These are phyloP conservation scores for Parietaria judaica DNA, from an alignment of 306 rosid genomes.

Conservation along the genomic window DNA sequence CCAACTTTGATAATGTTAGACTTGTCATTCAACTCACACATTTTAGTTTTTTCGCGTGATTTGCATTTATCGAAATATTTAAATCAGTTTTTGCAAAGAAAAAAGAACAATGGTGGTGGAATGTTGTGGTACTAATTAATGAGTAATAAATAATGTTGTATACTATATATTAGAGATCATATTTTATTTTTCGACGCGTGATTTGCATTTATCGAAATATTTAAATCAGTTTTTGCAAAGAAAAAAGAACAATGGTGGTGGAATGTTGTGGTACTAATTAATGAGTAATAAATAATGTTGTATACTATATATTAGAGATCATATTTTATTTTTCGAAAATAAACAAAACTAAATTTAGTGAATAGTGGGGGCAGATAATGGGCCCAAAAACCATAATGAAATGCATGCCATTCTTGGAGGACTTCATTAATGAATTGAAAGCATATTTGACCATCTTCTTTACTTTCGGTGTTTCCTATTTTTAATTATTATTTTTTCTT, in stretches of 20 bases:
- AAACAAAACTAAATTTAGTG: neutral
- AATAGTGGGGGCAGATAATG: slow-evolving; percentile 28
- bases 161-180: neutral
- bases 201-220: too few species aligned
- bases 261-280: too few species aligned
- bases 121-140: too few species aligned
- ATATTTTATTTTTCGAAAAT: neutral
- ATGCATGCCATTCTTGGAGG: slow-evolving; percentile 60
- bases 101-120: too few species aligned
- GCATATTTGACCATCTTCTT: slow-evolving; percentile 47
- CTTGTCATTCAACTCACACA: too few species aligned
- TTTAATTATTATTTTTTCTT: neutral
- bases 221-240: too few species aligned
- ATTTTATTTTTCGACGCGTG: neutral
- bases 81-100: too few species aligned
- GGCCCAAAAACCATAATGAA: slow-evolving; percentile 52
- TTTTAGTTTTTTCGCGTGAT: too few species aligned
- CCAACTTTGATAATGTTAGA: too few species aligned
- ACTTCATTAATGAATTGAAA: slow-evolving; percentile 50
- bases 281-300: neutral
- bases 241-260: too few species aligned
- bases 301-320: slow-evolving; percentile 1
- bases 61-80: too few species aligned
- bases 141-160: neutral
- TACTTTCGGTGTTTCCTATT: slow-evolving; percentile 39